Percentiles rank a stretch among this genome's conserved stretches.
Evolutionary conservation across 192 early-diverging fungal genomes (phyloP).

Genomic region (Backusella westeae): DNA sequence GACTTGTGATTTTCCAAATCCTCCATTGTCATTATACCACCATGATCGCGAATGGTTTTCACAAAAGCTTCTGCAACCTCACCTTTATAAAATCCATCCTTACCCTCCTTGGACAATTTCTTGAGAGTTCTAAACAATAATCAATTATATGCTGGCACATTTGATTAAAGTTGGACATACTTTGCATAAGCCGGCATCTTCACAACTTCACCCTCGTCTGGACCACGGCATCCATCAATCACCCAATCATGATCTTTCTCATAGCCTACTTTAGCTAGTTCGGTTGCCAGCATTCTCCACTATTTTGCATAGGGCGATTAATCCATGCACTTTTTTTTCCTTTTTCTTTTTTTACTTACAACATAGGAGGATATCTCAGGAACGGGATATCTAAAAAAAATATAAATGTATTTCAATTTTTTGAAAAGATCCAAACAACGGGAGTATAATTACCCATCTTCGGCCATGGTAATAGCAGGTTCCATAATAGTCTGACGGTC

Average conservation of each 20-base stretch:
- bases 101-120: conserved; percentile 59
- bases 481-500: conserved; percentile 51
- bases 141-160: background rate
- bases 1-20: conserved; percentile 59
- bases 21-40: conserved; percentile 63
- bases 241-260: conserved; percentile 46
- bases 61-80: conserved; percentile 67
- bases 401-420: background rate
- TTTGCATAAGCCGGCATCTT: conserved; percentile 49
- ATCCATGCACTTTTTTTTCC: too few relatives aligned
- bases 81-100: conserved; percentile 68
- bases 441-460: conserved; percentile 51
- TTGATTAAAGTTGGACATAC: conserved; percentile 26
- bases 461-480: conserved; percentile 69
- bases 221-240: conserved; percentile 47
- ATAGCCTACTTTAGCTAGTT: conserved; percentile 24
- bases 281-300: conserved; percentile 38
- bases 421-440: background rate
- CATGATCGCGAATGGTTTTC: conserved; percentile 42
- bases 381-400: conserved; percentile 21
- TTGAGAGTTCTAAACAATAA: conserved; percentile 43
- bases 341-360: background rate
- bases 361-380: conserved; percentile 11
- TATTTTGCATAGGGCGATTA: background rate
- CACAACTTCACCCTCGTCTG: conserved; percentile 61